Evolutionary conservation across 176 grass and related monocot species (phyloP), one percentile per base, ranked within the genome.

Genomic region (Aegilops sharonensis): DNA sequence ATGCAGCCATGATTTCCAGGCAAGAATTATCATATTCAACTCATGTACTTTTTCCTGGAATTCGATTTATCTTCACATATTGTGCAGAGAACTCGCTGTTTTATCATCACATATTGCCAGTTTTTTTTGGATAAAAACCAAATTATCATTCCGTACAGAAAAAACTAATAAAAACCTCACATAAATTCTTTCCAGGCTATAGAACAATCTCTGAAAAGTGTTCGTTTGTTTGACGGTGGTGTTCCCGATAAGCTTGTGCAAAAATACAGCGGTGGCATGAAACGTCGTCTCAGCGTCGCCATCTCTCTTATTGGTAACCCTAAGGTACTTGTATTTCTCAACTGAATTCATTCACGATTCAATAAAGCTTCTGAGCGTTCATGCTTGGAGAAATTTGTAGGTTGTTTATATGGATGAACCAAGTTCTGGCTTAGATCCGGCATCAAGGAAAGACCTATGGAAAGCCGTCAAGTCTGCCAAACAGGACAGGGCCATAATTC

Each of bases 331-430:
- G n/a, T 54, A 54, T 48, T 27, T 59, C 43, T 18, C 18, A 57
- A 79, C 18, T 21, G 25, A 75, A 15, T 75, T 35, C 9, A 74
- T 37, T 15, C 45, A 77, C 31, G 74, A 32, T 64, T 67, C 5
- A 2, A 40, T 17, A 17, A 17, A 66, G 30, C 17, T 48, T 81
- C 39, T 67, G 78, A 64, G 63, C 7, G 27, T 29, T 64, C 24
- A 8, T 79, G 14, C 63, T 65, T 50, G 23, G 73, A 83, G 29
- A 29, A 45, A 73, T 30, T 43, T 27, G 3, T 57, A 98, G 95
- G 91, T 98, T 87, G 89, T 98, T 68, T 98, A 98, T 75, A 93
- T 98, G 95, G 95, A 97, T 84, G 95, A 97, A 65, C 92, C 95
- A 43, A 97, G 95, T 66, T 94, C 95, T 8, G 95, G 95, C 39